These are phyloP conservation scores for Daedaleopsis nitida DNA, from an alignment of 768 basidiomycete genomes.

Conservation along the genomic window DNA sequence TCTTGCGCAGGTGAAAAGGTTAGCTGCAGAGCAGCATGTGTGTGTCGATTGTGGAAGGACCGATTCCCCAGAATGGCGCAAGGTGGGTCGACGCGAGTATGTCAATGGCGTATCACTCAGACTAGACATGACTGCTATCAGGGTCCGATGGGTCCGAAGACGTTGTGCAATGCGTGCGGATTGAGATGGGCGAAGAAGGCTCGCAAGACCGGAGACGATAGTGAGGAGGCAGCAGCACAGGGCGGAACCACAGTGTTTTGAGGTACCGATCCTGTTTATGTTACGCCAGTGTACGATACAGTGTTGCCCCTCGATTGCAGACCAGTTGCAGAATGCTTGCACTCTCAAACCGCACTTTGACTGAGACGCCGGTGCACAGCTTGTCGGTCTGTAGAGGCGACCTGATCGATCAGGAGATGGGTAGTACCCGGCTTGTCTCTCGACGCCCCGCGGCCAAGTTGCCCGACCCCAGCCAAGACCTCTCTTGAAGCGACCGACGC, in stretches of 20 bases:
- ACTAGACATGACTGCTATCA: no score
- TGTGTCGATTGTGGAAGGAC: slow-evolving; percentile 94
- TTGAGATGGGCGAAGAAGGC: slow-evolving; percentile 87
- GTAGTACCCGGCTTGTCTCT: neutral
- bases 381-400: neutral
- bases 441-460: neutral
- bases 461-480: neutral
- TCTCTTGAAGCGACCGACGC: neutral
- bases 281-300: neutral
- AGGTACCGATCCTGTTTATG: neutral
- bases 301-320: no score
- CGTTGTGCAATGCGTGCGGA: slow-evolving; percentile 97
- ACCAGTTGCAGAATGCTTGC: neutral
- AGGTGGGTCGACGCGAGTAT: slow-evolving; percentile 43
- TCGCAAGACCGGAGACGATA: slow-evolving; percentile 39
- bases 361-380: neutral
- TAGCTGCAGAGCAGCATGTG: slow-evolving; percentile 69
- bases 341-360: neutral
- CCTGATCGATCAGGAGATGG: slow-evolving; percentile 2
- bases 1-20: slow-evolving; percentile 20
- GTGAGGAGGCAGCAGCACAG: slow-evolving; percentile 11
- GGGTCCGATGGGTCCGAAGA: slow-evolving; percentile 95
- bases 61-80: slow-evolving; percentile 97
- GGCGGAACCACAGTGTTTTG: neutral
- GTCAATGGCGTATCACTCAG: neutral